Percentiles rank a stretch among this genome's conserved stretches.
Conservation (phyloP, 2,329 filamentous ascomycete species). For the Leptographium lundbergii region DNA sequence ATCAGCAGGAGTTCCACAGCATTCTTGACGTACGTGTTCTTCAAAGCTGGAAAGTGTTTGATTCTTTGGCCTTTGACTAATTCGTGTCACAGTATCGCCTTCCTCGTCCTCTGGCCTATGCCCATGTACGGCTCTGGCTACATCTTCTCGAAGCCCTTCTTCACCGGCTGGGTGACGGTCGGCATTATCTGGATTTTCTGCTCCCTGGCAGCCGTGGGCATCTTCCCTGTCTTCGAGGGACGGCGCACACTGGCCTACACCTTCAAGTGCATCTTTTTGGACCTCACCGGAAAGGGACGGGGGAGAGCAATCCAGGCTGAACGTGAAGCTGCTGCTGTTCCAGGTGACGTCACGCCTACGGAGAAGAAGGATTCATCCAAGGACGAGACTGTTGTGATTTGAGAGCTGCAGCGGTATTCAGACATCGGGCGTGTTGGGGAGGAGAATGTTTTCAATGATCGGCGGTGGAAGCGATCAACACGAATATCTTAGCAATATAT, state of each 20-base stretch:
- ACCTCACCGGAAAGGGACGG: constrained; percentile 35
- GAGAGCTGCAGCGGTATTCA: neutral
- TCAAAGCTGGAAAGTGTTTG: neutral
- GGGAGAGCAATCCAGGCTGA: constrained; percentile 12
- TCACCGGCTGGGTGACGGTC: constrained; percentile 67
- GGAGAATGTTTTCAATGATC: neutral
- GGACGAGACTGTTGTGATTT: neutral
- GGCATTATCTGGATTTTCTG: constrained; percentile 73
- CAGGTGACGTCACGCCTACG: constrained; percentile 11
- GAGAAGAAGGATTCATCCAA: constrained; percentile 9
- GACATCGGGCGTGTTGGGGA: neutral
- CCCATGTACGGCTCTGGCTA: constrained; percentile 78
- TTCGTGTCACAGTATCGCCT: constrained; percentile 38
- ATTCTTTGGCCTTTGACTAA: constrained; percentile 9
- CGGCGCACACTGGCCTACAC: constrained; percentile 52
- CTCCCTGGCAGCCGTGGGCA: constrained; percentile 57
- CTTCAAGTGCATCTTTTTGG: constrained; percentile 45
- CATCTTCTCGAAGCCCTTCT: constrained; percentile 71
- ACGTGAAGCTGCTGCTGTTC: neutral
- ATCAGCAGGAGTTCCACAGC: constrained; percentile 21
- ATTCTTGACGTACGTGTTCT: constrained; percentile 18
- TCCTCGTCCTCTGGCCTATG: constrained; percentile 83
- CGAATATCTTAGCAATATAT: neutral
- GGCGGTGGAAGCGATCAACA: neutral
- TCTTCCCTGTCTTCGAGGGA: constrained; percentile 76